These are phyloP conservation scores for Epichloe aotearoae DNA, from an alignment of 2,329 filamentous ascomycete species.

Conservation along the genomic window DNA sequence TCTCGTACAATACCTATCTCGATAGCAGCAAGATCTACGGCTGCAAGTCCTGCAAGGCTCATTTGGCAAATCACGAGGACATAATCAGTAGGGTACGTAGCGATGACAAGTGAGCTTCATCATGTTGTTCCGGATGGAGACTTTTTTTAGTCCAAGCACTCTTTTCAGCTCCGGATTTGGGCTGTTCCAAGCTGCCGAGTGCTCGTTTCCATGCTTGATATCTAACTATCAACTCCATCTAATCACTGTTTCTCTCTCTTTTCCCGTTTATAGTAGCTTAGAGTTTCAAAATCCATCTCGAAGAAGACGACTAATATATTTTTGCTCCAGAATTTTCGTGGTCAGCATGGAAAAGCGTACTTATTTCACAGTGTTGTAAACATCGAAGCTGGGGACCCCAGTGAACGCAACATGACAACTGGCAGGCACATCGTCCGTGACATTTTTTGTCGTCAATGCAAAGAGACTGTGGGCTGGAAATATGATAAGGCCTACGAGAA, in stretches of 20 bases:
- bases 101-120: not conserved
- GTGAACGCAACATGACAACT: slow-evolving; percentile 95
- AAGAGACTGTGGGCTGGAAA: slow-evolving; percentile 91
- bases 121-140: not conserved
- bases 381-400: slow-evolving; percentile 67
- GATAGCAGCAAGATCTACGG: slow-evolving; percentile 79
- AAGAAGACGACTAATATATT: not conserved
- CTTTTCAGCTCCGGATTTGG: not conserved
- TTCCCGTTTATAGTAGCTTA: not conserved
- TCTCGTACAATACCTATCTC: slow-evolving; percentile 85
- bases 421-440: slow-evolving; percentile 89
- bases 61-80: slow-evolving; percentile 88
- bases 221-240: not conserved
- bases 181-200: not conserved
- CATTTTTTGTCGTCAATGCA: slow-evolving; percentile 81
- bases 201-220: not conserved
- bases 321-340: slow-evolving; percentile 71
- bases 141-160: not conserved
- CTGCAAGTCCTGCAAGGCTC: slow-evolving; percentile 90
- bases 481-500: slow-evolving; percentile 94
- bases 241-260: not conserved
- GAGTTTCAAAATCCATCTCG: too few species aligned
- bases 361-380: slow-evolving; percentile 94
- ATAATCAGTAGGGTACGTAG: slow-evolving; percentile 76
- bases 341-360: slow-evolving; percentile 95